A percentile compares a stretch with the other conserved stretches of the same genome.
Conservation (phyloP, 2,329 filamentous ascomycete genomes). For the Arthrobotrys musiformis region DNA sequence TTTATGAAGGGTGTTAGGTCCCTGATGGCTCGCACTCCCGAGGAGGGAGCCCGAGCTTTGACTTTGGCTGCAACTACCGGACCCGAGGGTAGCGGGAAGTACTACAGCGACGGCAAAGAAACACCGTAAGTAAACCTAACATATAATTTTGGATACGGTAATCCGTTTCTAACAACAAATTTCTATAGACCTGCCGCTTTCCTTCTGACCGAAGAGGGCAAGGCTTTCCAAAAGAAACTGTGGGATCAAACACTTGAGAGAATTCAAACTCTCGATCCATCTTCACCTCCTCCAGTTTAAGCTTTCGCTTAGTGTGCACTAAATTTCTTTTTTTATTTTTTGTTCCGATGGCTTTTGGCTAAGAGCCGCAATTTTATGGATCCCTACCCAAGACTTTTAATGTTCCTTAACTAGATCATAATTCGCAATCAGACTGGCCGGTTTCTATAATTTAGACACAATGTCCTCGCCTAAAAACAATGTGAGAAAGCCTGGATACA, state of each 20-base stretch:
- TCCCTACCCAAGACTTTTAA: slow-evolving; percentile 8
- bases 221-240: slow-evolving; percentile 57
- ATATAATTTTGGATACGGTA: too few relatives aligned
- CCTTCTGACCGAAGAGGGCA: slow-evolving; percentile 55
- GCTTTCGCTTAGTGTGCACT: neutral
- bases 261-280: slow-evolving; percentile 10
- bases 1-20: slow-evolving; percentile 53
- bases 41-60: slow-evolving; percentile 57
- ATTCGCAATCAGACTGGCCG: slow-evolving; percentile 11
- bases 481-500: neutral
- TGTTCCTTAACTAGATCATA: slow-evolving; percentile 13
- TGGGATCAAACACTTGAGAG: slow-evolving; percentile 57
- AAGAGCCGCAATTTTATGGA: neutral
- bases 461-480: neutral
- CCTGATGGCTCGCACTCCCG: slow-evolving; percentile 54
- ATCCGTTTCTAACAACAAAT: neutral
- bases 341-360: neutral
- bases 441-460: neutral
- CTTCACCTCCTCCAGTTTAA: slow-evolving; percentile 12
- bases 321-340: neutral
- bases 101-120: slow-evolving; percentile 57
- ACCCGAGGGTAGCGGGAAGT: slow-evolving; percentile 58
- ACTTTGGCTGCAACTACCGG: slow-evolving; percentile 58
- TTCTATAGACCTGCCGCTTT: slow-evolving; percentile 47
- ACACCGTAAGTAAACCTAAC: slow-evolving; percentile 56